phyloP scores from a whole-genome alignment of 768 basidiomycete genomes.

The Mycena pura region DNA sequence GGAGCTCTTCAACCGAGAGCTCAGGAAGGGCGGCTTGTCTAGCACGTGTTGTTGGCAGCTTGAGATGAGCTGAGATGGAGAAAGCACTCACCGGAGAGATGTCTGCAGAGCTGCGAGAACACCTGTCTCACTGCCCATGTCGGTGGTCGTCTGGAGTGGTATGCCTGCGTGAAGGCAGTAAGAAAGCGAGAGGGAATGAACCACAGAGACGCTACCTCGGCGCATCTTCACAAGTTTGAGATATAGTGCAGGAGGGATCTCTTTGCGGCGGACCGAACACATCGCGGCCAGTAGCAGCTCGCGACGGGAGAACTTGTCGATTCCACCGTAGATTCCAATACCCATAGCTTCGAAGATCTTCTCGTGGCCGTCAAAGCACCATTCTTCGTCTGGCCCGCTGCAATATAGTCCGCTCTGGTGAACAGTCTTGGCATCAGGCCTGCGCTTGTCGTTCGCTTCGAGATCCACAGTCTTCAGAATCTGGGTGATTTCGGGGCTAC shows the following conservation, averaged over 20 bases:
- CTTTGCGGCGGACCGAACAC: neutral
- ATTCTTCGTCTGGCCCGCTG: conserved; percentile 38
- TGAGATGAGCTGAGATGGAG: neutral
- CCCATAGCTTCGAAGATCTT: conserved; percentile 25
- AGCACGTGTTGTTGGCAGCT: too few relatives aligned
- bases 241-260: neutral
- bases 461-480: neutral
- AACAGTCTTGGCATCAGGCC: conserved; percentile 28
- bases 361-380: conserved; percentile 38
- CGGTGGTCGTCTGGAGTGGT: conserved; percentile 25
- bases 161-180: too few relatives aligned
- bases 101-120: conserved; percentile 30
- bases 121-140: conserved; percentile 32
- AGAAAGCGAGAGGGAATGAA: too few relatives aligned
- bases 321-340: conserved; percentile 32
- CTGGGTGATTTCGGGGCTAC: too few relatives aligned
- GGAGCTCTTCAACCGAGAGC: conserved; percentile 27
- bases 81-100: conserved; percentile 26
- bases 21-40: conserved; percentile 26
- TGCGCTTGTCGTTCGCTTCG: neutral
- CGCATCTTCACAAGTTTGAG: neutral
- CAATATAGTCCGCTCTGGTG: conserved; percentile 32
- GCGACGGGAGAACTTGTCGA: neutral
- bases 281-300: neutral
- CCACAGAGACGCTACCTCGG: too few relatives aligned